Conservation (phyloP, 2,329 filamentous ascomycete species). For the Clarireedia sp. region DNA sequence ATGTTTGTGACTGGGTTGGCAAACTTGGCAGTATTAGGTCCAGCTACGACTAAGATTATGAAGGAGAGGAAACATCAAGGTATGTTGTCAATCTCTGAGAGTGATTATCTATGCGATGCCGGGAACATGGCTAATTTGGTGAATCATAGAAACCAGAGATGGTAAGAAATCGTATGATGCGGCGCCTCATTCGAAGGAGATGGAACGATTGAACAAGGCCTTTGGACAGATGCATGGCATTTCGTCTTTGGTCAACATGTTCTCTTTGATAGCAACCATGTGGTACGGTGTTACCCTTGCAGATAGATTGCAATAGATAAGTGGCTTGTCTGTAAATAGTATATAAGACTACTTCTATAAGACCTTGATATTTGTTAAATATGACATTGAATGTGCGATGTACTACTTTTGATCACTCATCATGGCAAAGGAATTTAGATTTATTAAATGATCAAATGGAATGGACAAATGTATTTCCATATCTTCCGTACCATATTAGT, state of each 20-base stretch:
- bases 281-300: conserved; percentile 69
- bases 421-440: too few relatives aligned
- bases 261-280: conserved; percentile 59
- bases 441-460: too few relatives aligned
- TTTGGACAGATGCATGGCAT: conserved; percentile 76
- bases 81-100: conserved; percentile 33
- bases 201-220: conserved; percentile 68
- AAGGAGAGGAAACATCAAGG: conserved; percentile 70
- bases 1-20: conserved; percentile 63
- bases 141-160: conserved; percentile 65
- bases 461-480: not conserved
- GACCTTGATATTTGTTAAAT: too few relatives aligned
- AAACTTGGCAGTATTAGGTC: conserved; percentile 67
- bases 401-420: too few relatives aligned
- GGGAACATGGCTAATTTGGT: not conserved
- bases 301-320: conserved; percentile 21
- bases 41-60: conserved; percentile 68
- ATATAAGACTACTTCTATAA: too few relatives aligned
- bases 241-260: conserved; percentile 71
- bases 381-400: not conserved
- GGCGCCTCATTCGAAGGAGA: conserved; percentile 74
- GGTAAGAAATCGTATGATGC: conserved; percentile 80
- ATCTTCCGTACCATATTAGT: not conserved
- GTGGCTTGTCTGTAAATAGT: too few relatives aligned
- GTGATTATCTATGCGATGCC: not conserved